Base-by-base conservation (phyloP, 768 basidiomycete genomes). In the Hysterangium stoloniferum region DNA sequence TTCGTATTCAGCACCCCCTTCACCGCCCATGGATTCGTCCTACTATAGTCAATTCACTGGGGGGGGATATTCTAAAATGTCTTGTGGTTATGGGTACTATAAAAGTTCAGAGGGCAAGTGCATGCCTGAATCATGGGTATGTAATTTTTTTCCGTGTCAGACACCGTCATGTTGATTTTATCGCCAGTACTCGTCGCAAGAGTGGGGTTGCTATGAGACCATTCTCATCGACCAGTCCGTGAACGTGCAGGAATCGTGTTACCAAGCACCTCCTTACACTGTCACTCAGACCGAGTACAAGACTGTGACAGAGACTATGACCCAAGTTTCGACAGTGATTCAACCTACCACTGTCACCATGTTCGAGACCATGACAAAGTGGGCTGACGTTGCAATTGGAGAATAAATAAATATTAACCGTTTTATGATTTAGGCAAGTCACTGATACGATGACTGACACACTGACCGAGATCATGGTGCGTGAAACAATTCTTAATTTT, bases 51-150 rank as follows among this genome's bases (percentile, higher is more conserved):
- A 73, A 28, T 83, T 82, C 67, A 68, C 67, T 63, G 59, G 60
- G 29, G 84, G 82, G 50, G 84, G 84, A 24, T 87, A 86, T 66
- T 70, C 71, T 62, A 74, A 71, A 62, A 65, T 86, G 63, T 65
- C 73, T 56, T 87, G 84, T 61, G 84, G 84, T 45, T 87, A 87
- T 61, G 84, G 84, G 22, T 80, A 80, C 59, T 58, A 64, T 42
- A 83, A 82, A 66, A 64, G 62, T 49, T 66, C 62, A 8, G 74
- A 82, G 61, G 81, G 80, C 29, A 70, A 68, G 42, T 86, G 84
- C 63, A 53, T 64, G 19, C 57, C 68, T 22, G 62, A 77, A 61
- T 72, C 73, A 46, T 86, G 84, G 84, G 82, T 84, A 58, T 54
- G 74, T n/a, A 68, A 5, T 4, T 25, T 9, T 44, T 4, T 22